Evolutionary conservation across 2,329 filamentous ascomycete species (phyloP), one percentile per base, ranked within the genome.

Genomic region (Xylaria digitata): DNA sequence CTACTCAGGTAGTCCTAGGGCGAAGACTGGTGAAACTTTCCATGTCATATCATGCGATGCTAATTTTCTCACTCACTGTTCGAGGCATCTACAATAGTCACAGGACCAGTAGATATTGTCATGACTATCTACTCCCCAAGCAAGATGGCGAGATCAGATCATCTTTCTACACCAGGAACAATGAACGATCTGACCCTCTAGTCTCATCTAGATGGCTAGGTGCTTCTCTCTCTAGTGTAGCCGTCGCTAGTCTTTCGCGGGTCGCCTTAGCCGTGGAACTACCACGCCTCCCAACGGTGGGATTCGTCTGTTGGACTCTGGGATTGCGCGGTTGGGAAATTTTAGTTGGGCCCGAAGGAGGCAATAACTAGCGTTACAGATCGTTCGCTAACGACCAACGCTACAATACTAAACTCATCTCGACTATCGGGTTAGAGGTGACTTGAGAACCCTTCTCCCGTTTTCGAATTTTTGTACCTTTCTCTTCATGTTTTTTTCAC

Each of bases 21-120:
- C 21, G 6, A 43, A n/a, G 17, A 46, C 53, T 67, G 40, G 30
- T 66, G 57, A 57, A 65, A 58, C 58, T 53, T 50, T 30, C 30
- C 21, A 40, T 19, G 19, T 30, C 17, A 8, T 58, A 9, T 52
- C 42, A 11, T 26, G 21, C 17, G 9, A 7, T 65, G 8, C 32
- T 57, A 26, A 17, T 26, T 43, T 26, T 21, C n/a, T 40, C 32
- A 26, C 26, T 32, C 34, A 26, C 8, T 55, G 15, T 45, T 26
- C 30, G 40, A 45, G n/a, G 21, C 34, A 23, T 37, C 17, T 61
- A 65, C 52, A 65, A 61, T 19, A 26, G 9, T 7, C 19, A n/a
- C 8, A 4, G 34, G 34, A 23, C 43, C 56, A 23, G 34, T 50
- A 37, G 62, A 60, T 55, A 49, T 26, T 30, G 58, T 15, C 19